These are phyloP conservation scores for Ogataea pilisensis DNA, from an alignment of 805 yeast genomes.

Conservation along the genomic window DNA sequence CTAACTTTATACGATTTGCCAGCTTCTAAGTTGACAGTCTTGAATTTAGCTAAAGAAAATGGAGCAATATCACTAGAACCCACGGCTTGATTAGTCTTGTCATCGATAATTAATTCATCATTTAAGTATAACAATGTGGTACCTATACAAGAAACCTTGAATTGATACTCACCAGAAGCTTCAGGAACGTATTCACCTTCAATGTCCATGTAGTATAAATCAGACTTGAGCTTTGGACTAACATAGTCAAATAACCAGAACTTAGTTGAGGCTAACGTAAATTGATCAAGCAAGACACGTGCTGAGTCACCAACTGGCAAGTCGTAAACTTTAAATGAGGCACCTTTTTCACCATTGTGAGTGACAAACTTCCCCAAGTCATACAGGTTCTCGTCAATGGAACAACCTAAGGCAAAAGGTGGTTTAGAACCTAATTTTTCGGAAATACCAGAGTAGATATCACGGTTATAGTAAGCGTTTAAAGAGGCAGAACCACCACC, in stretches of 20 bases:
- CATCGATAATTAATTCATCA: constrained; percentile 51
- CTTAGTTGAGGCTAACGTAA: constrained; percentile 9
- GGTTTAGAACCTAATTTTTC: constrained; percentile 18
- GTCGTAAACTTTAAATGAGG: constrained; percentile 22
- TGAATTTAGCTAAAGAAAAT: constrained; percentile 51
- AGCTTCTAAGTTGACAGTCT: constrained; percentile 34
- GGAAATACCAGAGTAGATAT: constrained; percentile 7
- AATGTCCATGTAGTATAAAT: constrained; percentile 40
- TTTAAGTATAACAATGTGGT: constrained; percentile 53
- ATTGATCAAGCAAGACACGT: constrained; percentile 23
- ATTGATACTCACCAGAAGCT: constrained; percentile 42
- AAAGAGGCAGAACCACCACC: constrained; percentile 60
- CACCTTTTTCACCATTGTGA: constrained; percentile 17
- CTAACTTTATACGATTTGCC: constrained; percentile 43
- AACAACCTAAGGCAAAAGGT: constrained; percentile 32
- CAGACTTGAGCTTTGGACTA: constrained; percentile 17
- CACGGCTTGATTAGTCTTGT: constrained; percentile 45
- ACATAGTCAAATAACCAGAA: constrained; percentile 25
- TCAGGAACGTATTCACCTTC: constrained; percentile 44
- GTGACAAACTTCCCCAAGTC: constrained; percentile 3
- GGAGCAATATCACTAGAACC: constrained; percentile 50
- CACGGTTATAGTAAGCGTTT: constrained; percentile 14
- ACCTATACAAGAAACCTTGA: constrained; percentile 51
- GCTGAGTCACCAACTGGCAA: constrained; percentile 16
- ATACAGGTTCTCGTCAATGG: constrained; percentile 10